A percentile compares a stretch with the other conserved stretches of the same genome.
Evolutionary conservation across 257 asterid genomes (phyloP).

Genomic region (Ilex asprella): DNA sequence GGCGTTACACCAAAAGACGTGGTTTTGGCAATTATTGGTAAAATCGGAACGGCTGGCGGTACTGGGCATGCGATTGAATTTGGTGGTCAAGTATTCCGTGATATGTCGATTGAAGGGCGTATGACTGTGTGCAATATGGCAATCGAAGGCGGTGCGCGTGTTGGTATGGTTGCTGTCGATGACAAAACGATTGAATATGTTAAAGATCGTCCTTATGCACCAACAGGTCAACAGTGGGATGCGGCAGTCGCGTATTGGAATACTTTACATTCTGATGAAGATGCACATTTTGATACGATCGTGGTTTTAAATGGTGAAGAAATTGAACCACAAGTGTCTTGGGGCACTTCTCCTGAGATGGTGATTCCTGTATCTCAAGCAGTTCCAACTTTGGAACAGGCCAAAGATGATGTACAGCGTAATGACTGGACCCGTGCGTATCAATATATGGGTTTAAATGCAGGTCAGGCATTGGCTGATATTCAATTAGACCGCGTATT

Average conservation of each 20-base stretch:
- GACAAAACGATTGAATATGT: not conserved
- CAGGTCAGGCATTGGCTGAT: not conserved
- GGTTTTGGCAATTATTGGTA: not conserved
- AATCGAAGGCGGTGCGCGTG: not conserved
- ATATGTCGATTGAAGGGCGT: not conserved
- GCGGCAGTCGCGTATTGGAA: not conserved
- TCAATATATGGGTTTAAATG: not conserved
- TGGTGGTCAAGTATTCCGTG: not conserved
- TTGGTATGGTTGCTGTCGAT: not conserved
- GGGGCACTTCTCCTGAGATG: not conserved
- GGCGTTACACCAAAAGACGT: not conserved
- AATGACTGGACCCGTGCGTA: not conserved
- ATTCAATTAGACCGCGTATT: not conserved
- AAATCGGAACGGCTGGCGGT: not conserved
- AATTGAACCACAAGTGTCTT: not conserved
- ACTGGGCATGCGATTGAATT: not conserved
- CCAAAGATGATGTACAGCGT: not conserved
- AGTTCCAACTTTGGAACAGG: not conserved
- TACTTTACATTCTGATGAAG: not conserved
- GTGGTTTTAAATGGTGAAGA: not conserved
- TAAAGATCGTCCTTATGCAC: not conserved
- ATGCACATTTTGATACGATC: not conserved
- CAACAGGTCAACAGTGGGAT: not conserved
- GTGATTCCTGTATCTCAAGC: not conserved
- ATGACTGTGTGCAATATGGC: not conserved